Base-by-base conservation (phyloP, 352 stramenopile genomes). In the Phytopythium delawarense region DNA sequence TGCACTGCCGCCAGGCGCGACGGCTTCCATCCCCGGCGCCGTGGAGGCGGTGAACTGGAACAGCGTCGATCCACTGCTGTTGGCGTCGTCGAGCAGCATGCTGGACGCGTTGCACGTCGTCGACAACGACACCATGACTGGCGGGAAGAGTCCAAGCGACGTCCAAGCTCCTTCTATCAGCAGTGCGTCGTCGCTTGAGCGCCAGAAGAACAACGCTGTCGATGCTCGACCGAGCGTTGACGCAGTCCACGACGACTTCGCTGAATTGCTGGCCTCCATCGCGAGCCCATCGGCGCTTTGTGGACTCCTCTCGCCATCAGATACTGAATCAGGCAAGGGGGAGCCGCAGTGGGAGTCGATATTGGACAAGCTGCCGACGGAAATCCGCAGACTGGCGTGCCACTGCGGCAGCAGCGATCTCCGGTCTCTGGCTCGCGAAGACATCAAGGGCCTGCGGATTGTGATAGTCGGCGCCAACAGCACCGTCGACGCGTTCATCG, bases 401-500 rank as follows among this genome's bases (percentile, higher is more conserved):
- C 66, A 34, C n/a, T 75, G 70, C 54, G 50, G 42, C 6, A 56
- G 48, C 66, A 63, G 62, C 11, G 60, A 64, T 34, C 64, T 70
- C 21, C 59, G 68, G 8, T 39, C 51, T 21, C 44, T 57, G 3
- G 13, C 16, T 57, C 50, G 28, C 18, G 50, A 58, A 12, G 70
- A 57, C 11, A 68, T 87, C 8, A 46, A 50, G n/a, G 80, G 76
- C 2, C 65, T 86, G 18, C 57, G 67, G 25, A 66, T 89, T 7
- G 67, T 69, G 21, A 64, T 85, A 20, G 44, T 84, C 15, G 80
- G 80, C 23, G 65, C 63, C 48, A 72, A 75, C 28, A 81, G 80
- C 44, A 55, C 84, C 11, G 61, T 72, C 0, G 74, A 86, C 20
- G 78, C 78, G 32, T 86, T 85, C 50, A 53, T 83, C 6, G 58